Evolutionary conservation across 2,329 filamentous ascomycete genomes (phyloP), one percentile per base, ranked within the genome.

Genomic region (Colletotrichum lentis): DNA sequence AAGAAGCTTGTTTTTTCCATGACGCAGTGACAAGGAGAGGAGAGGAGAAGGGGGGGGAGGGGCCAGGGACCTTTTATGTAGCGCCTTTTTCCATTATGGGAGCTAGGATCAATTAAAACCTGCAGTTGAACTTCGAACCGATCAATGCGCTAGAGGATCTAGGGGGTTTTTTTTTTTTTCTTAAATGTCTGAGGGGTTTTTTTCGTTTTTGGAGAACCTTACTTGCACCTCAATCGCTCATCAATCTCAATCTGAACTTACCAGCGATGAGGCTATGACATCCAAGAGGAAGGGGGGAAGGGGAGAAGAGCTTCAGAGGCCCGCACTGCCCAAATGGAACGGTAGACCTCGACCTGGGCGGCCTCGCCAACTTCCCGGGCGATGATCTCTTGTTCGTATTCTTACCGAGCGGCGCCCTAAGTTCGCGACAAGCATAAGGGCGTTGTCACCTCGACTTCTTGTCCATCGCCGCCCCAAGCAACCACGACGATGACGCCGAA

Each of bases 1-100:
- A 49, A 62, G 58, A 63, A 62, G 58, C 58, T 62, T 63, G 49
- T 43, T 66, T 62, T 31, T 55, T 63, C 35, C 59, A 66, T 50
- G 58, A 63, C 43, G 58, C 58, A 66, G 62, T 11, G 20, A 22
- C 27, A 44, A 52, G 35, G 31, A 62, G 58, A 49, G 47, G 39
- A 57, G 20, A 8, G 31, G 18, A 10, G 39, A 35, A 27, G 62
- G 18, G 18, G 7, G 39, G 52, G n/a, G 52, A 27, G 37, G 31
- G 50, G 11, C 24, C 14, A 8, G 31, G 41, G 20, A 20, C 46
- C 58, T 67, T 67, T 67, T 64, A 64, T 58, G 44, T 47, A 39
- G 39, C 27, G 37, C 47, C 20, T 24, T 52, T 24, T 35, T 58
- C 27, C 27, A 31, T 31, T 31, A 24, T 54, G 60, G 58, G 44